Base-by-base conservation (phyloP, 2,329 filamentous ascomycete species). In the Calonectria leucothoes region DNA sequence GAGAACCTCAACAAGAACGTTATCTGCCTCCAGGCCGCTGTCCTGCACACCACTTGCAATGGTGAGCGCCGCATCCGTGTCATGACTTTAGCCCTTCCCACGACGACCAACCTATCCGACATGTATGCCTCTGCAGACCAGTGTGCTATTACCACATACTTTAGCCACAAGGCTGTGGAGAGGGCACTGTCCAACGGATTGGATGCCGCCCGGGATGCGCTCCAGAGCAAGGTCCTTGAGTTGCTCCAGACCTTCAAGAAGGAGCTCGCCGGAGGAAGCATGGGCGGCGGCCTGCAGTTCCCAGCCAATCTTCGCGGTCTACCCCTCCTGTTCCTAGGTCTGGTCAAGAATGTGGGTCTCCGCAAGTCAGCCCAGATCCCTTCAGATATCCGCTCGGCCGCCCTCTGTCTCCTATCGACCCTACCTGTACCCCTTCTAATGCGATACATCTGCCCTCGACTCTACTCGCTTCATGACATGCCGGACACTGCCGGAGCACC, bases 111-210 rank as follows among this genome's bases (percentile, higher is more conserved):
- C 81, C 86, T 99, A 73, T 94, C 95, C 4, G 96, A 98, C 82
- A 89, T 98, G 23, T 99, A 98, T 83, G 95, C 97, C 11, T 98
- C 95, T 6, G 97, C 97, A 0, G 97, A 99, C 82, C 96, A 98
- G 84, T 93, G 94, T 80, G 97, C 97, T 17, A 95, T 99, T 79
- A 94, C 96, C 4, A 94, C 94, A 15, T 98, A 96, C 88, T 98
- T 96, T 88, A 96, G 94, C 79, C 97, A 99, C 90, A 98, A 98
- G 88, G 97, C 97, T 20, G 97, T 98, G 4, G 97, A 99, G 87
- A 91, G 95, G 79, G 93, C 94, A 14, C 88, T 99, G 48, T 93
- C 94, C 79, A 95, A 92, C 80, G 96, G 96, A 48, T 88, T 99
- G 66, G 97, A 99, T 79, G 93, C 95, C 61, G 97, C 97, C 65